A percentile compares a stretch with the other conserved stretches of the same genome.
phyloP scores from a whole-genome alignment of 306 rosid genomes.

The Quillaja saponaria region DNA sequence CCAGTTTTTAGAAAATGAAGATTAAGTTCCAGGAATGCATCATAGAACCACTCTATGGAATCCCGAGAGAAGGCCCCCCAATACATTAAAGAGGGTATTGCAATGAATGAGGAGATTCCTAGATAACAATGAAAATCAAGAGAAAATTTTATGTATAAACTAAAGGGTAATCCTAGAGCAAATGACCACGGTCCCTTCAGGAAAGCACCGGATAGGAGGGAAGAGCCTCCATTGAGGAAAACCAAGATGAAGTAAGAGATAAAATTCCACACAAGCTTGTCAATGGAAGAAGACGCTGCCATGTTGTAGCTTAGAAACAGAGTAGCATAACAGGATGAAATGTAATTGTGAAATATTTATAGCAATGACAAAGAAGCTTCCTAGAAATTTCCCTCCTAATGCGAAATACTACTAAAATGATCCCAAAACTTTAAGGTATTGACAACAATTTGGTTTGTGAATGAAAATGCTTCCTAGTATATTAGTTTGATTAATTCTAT shows the following conservation, averaged over 20 bases:
- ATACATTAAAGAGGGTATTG: constrained; percentile 40
- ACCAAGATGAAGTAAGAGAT: constrained; percentile 39
- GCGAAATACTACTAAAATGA: constrained; percentile 22
- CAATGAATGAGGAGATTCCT: constrained; percentile 40
- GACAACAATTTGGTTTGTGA: no score
- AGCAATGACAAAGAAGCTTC: constrained; percentile 36
- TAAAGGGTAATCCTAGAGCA: constrained; percentile 39
- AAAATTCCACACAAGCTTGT: constrained; percentile 31
- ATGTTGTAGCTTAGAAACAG: neutral
- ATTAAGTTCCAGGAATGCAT: constrained; percentile 30
- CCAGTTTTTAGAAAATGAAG: constrained; percentile 36
- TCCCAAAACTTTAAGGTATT: no score
- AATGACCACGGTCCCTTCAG: constrained; percentile 39
- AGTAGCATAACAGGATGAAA: neutral
- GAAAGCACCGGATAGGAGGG: constrained; percentile 32
- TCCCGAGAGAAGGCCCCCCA: constrained; percentile 43
- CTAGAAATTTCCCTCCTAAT: constrained; percentile 38
- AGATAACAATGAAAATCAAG: constrained; percentile 43
- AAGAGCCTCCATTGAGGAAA: constrained; percentile 48
- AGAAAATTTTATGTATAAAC: constrained; percentile 42
- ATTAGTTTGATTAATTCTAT: no score
- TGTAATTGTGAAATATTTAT: constrained; percentile 31
- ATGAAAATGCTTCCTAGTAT: no score
- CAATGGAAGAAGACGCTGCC: constrained; percentile 30
- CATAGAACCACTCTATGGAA: constrained; percentile 40